Conservation (phyloP, 1,284 basidiomycete genomes). For the Bjerkandera adusta region DNA sequence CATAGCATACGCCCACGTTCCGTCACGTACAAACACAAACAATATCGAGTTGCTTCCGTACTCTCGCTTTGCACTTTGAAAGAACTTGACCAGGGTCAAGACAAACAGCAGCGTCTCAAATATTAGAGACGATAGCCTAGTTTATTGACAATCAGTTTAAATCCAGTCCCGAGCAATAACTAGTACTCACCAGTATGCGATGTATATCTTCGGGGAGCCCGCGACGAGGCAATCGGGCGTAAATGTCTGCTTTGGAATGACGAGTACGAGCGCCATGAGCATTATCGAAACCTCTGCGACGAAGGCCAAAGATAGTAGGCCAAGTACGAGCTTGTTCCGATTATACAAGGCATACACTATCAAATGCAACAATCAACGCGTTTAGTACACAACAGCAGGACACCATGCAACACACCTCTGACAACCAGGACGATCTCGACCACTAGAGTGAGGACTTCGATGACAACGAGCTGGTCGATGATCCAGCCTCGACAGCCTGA, state of each 20-base stretch:
- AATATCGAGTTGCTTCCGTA: conserved; percentile 29
- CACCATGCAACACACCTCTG: background rate
- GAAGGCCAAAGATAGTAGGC: conserved; percentile 7
- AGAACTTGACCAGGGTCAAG: conserved; percentile 33
- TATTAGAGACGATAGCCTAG: conserved; percentile 13
- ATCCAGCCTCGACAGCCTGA: conserved; percentile 11
- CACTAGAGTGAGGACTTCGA: conserved; percentile 8
- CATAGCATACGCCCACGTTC: conserved; percentile 40
- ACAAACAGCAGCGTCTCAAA: conserved; percentile 34
- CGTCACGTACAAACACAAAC: conserved; percentile 33
- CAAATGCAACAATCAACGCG: background rate
- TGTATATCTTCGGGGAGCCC: conserved; percentile 11
- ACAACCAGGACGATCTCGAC: conserved; percentile 8
- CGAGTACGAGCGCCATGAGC: conserved; percentile 5
- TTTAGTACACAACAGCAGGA: background rate
- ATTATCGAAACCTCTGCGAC: conserved; percentile 10
- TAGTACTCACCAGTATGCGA: conserved; percentile 13
- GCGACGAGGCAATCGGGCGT: conserved; percentile 55
- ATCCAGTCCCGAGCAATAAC: conserved; percentile 7
- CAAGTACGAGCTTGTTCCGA: conserved; percentile 9
- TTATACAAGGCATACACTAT: conserved; percentile 18
- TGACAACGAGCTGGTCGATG: conserved; percentile 6
- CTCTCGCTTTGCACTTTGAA: conserved; percentile 22
- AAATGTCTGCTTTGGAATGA: conserved; percentile 57
- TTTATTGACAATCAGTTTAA: conserved; percentile 1